Base-by-base conservation (phyloP, 176 grass and related monocot genomes). In the Miscanthus lutarioriparius region DNA sequence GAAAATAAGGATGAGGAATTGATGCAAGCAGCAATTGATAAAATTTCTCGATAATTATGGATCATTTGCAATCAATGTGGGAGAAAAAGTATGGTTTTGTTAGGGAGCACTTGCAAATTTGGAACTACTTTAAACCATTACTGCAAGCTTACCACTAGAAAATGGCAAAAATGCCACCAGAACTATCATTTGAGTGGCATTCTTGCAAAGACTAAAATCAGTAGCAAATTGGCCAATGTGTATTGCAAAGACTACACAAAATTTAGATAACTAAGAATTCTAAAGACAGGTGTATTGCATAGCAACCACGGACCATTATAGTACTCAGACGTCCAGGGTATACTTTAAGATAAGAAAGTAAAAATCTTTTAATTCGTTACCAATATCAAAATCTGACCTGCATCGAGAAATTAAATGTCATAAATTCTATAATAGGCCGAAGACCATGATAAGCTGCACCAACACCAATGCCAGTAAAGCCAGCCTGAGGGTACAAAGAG, bases 331-430 rank as follows among this genome's bases (percentile, higher is more conserved):
- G 23, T 47, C 66, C 22, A 84, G 49, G 44, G 17, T 38, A 72
- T n/a, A 11, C 35, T 68, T 70, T 81, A 25, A 32, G 68, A 20
- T 23, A 82, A 53, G 64, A 23, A 86, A 25, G 41, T 30, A 72
- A 9, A 45, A 73, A 54, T 41, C 28, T 38, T 9, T 3, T 19
- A 32, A 43, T 62, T 72, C 9, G 25, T 73, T 48, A 30, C 23
- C 7, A n/a, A 48, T 81, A 71, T 38, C 8, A 36, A 22, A 15
- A 72, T 82, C 73, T 33, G 54, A 95, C 96, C 91, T 98, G 96
- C 93, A 98, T 98, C 14, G 96, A 95, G 87, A 98, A 98, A 85
- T 98, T 98, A 84, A 98, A 98, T 25, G 93, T 98, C 96, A 98
- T 98, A 79, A 98, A 98, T 70, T 98, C 96, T 35, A 98, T 58